A percentile compares a stretch with the other conserved stretches of the same genome.
These are phyloP conservation scores for Elongisporangium anandrum DNA, from an alignment of 352 stramenopile species.

Conservation along the genomic window DNA sequence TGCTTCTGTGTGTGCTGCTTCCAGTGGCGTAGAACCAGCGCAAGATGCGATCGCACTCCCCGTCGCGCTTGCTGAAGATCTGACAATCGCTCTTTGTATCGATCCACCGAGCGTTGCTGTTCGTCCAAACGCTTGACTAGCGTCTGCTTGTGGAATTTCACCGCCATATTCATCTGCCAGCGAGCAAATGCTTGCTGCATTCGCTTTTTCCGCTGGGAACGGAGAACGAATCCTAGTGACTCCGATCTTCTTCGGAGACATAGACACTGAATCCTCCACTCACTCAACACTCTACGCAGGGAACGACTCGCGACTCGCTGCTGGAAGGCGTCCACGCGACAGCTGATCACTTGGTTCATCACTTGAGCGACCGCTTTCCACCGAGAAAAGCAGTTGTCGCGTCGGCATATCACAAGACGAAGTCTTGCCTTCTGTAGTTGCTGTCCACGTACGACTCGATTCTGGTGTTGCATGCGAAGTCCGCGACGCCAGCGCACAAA, in stretches of 20 bases:
- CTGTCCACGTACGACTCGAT: conserved; percentile 21
- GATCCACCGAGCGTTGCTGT: neutral
- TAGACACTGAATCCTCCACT: conserved; percentile 14
- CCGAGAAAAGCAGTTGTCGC: conserved; percentile 26
- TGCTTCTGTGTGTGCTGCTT: neutral
- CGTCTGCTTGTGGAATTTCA: neutral
- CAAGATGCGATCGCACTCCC: neutral
- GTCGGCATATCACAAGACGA: conserved; percentile 20
- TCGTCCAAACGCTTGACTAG: neutral
- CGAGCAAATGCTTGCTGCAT: neutral
- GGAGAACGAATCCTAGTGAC: neutral
- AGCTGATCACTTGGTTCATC: conserved; percentile 27
- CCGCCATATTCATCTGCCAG: neutral
- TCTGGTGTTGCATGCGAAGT: conserved; percentile 44
- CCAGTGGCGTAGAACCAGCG: neutral
- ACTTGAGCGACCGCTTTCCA: conserved; percentile 26
- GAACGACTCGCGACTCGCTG: conserved; percentile 15
- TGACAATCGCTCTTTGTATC: neutral
- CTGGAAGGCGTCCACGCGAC: conserved; percentile 46
- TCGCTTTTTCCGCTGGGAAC: neutral
- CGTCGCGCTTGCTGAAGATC: neutral
- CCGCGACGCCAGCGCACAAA: conserved; percentile 55
- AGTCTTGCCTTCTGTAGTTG: conserved; percentile 16
- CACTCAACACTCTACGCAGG: conserved; percentile 18
- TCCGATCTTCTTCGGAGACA: neutral